These are phyloP conservation scores for Lipomyces lipofer DNA, from an alignment of 805 yeast species.

Conservation along the genomic window DNA sequence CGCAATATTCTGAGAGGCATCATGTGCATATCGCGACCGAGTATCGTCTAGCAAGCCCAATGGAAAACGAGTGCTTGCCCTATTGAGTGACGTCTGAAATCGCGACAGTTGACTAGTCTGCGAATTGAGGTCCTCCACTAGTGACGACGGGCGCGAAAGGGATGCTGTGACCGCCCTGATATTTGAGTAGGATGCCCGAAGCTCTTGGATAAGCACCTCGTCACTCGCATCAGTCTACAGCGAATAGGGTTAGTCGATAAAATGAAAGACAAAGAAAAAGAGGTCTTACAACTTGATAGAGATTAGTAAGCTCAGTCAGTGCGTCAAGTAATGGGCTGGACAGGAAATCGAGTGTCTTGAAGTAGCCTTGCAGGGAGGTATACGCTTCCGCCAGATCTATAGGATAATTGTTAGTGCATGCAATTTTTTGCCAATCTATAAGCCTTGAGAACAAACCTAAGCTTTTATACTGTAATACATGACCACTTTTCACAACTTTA, in stretches of 20 bases:
- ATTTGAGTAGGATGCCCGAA: constrained; percentile 16
- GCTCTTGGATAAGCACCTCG: constrained; percentile 21
- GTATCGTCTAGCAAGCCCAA: constrained; percentile 40
- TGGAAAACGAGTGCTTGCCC: constrained; percentile 34
- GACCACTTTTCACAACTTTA: constrained; percentile 6
- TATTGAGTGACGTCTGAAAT: constrained; percentile 32
- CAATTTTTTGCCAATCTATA: not conserved
- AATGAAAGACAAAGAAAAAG: constrained; percentile 5
- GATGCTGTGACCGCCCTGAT: constrained; percentile 33
- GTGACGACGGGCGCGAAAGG: constrained; percentile 35
- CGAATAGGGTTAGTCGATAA: constrained; percentile 9
- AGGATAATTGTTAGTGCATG: not conserved
- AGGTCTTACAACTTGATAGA: constrained; percentile 20
- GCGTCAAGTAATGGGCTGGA: constrained; percentile 23
- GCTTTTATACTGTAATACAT: constrained; percentile 20
- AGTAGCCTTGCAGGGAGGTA: constrained; percentile 9
- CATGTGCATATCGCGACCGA: constrained; percentile 38
- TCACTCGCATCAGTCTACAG: constrained; percentile 21
- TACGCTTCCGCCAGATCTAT: constrained; percentile 29
- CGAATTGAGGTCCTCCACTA: constrained; percentile 34
- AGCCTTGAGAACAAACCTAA: constrained; percentile 6
- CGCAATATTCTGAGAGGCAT: constrained; percentile 37
- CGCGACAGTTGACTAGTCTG: constrained; percentile 31
- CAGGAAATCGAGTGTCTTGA: constrained; percentile 14
- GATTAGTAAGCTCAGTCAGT: constrained; percentile 14